Percentiles rank a stretch among this genome's conserved stretches.
Conservation (phyloP, 164 flowering plant species). For the Amborella trichopoda region DNA sequence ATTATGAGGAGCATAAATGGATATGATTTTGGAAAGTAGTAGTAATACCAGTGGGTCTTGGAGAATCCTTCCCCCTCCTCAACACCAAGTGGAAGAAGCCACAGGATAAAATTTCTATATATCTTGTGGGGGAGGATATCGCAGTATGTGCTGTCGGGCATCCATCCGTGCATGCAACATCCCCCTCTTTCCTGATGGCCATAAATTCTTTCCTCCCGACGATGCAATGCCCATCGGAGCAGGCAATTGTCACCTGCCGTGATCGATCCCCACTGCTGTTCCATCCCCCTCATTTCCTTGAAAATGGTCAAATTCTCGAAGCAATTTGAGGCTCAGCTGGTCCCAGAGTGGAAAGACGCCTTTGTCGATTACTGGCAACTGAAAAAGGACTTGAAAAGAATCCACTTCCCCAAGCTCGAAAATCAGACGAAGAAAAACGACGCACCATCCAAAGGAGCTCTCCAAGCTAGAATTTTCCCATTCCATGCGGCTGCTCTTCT, state of each 20-base stretch:
- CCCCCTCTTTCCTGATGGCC: neutral
- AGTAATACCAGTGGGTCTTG: no score
- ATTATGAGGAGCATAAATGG: no score
- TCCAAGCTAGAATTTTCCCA: slow-evolving; percentile 9
- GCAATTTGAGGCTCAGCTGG: slow-evolving; percentile 89
- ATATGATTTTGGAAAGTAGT: no score
- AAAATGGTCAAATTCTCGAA: slow-evolving; percentile 92
- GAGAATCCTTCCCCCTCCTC: no score
- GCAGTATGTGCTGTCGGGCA: slow-evolving; percentile 2
- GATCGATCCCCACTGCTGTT: no score
- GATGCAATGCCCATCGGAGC: no score
- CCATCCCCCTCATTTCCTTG: no score
- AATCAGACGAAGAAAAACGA: neutral
- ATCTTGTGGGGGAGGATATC: neutral
- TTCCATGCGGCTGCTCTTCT: slow-evolving; percentile 24
- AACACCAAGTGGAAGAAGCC: no score
- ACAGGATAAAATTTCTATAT: neutral
- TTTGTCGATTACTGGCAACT: slow-evolving; percentile 89
- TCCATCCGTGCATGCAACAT: neutral
- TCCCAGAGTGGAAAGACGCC: slow-evolving; percentile 99
- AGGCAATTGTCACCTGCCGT: no score
- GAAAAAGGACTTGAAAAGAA: slow-evolving; percentile 78
- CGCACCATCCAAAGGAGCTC: neutral
- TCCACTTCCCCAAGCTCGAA: slow-evolving; percentile 26
- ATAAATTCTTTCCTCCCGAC: no score